Evolutionary conservation across 2,329 filamentous ascomycete species (phyloP).

Genomic region (Colletotrichum falcatum): DNA sequence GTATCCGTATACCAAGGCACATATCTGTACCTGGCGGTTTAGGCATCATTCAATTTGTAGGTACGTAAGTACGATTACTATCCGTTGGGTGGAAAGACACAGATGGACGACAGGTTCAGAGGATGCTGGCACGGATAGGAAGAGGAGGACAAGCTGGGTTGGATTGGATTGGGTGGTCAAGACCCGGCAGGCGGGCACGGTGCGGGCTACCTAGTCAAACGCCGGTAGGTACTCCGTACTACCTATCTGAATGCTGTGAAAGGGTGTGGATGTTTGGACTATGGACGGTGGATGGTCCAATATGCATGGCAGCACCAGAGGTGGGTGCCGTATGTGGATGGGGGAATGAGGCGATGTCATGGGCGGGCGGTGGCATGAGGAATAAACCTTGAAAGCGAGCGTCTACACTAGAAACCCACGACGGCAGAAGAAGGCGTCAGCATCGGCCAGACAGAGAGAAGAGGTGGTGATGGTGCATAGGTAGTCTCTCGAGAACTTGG

Average conservation of each 20-base stretch:
- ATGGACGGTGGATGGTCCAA: not conserved
- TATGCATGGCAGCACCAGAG: conserved; percentile 4
- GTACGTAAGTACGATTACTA: not conserved
- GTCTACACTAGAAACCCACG: not conserved
- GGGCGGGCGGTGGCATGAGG: not conserved
- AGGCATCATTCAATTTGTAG: not conserved
- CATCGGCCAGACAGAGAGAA: not conserved
- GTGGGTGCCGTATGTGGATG: not conserved
- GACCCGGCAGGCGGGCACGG: conserved; percentile 32
- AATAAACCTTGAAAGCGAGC: not conserved
- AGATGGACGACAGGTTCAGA: conserved; percentile 2
- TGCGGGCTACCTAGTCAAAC: conserved; percentile 8
- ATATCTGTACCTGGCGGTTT: no score
- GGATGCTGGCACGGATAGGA: conserved; percentile 8
- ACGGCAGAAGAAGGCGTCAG: not conserved
- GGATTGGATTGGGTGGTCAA: conserved; percentile 34
- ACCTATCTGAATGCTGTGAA: not conserved
- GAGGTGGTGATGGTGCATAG: not conserved
- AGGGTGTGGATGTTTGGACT: conserved; percentile 11
- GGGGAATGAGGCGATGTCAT: not conserved
- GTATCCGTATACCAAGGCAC: no score
- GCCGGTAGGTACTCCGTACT: not conserved
- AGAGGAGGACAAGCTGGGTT: conserved; percentile 30
- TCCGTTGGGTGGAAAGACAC: conserved; percentile 6
- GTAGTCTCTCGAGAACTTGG: no score